A percentile compares a stretch with the other conserved stretches of the same genome.
Evolutionary conservation across 2,329 filamentous ascomycete genomes (phyloP).

Genomic region (Ophiocordyceps unilateralis): DNA sequence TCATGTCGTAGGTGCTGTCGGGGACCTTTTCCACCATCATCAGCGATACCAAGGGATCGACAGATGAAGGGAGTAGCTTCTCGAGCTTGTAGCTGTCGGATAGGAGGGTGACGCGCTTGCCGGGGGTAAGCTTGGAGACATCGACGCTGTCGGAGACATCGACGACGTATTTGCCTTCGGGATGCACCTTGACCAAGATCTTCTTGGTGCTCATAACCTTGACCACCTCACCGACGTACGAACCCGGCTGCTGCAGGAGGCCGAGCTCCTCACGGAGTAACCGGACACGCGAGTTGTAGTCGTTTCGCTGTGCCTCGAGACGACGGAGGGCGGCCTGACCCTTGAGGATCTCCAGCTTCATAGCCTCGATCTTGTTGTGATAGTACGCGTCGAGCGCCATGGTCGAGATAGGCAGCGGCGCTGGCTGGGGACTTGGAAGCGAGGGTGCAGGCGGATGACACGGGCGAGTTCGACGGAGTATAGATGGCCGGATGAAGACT

Average conservation of each 20-base stretch:
- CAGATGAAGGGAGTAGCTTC: conserved; percentile 94
- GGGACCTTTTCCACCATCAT: conserved; percentile 99
- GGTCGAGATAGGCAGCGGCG: conserved; percentile 14
- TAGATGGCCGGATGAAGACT: no score
- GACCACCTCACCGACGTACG: conserved; percentile 98
- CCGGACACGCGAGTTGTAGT: conserved; percentile 96
- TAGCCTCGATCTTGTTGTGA: conserved; percentile 99
- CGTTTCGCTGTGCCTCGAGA: conserved; percentile 93
- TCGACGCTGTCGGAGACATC: conserved; percentile 91
- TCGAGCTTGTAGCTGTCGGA: conserved; percentile 98
- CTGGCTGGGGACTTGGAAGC: not conserved
- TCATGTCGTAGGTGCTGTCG: conserved; percentile 99
- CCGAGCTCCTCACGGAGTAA: conserved; percentile 90
- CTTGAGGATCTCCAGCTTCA: conserved; percentile 99
- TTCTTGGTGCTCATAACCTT: conserved; percentile 99
- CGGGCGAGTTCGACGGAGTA: not conserved
- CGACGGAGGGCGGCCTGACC: conserved; percentile 88
- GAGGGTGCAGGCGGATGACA: no score
- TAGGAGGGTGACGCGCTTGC: conserved; percentile 91
- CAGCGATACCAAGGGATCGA: conserved; percentile 93
- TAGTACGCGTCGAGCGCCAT: conserved; percentile 99
- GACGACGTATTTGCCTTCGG: conserved; percentile 99
- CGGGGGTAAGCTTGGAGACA: conserved; percentile 85
- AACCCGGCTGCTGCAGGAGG: conserved; percentile 88
- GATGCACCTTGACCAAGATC: conserved; percentile 96